A percentile compares a stretch with the other conserved stretches of the same genome.
Evolutionary conservation across 257 asterid species (phyloP).

Genomic region (Nicotiana tomentosiformis): DNA sequence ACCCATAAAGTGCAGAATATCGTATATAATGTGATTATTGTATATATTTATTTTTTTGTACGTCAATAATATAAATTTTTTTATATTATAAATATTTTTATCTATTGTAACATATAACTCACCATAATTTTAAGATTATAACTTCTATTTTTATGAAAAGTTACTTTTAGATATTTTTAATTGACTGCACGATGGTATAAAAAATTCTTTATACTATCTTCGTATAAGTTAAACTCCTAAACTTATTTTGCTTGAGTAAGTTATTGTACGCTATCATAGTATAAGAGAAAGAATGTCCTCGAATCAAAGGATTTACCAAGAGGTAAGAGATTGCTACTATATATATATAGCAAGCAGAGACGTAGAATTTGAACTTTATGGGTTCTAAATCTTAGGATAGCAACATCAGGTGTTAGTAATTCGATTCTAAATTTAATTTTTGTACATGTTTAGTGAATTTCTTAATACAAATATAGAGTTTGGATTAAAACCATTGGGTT

Average conservation of each 20-base stretch:
- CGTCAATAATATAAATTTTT: not conserved
- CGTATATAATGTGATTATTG: too few species aligned
- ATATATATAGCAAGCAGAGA: too few species aligned
- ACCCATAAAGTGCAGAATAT: too few species aligned
- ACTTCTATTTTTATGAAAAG: not conserved
- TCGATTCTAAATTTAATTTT: too few species aligned
- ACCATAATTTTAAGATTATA: not conserved
- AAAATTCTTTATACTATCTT: not conserved
- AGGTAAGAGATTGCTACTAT: not conserved
- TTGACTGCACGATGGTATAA: not conserved
- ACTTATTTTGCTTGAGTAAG: not conserved
- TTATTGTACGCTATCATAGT: not conserved
- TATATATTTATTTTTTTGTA: not conserved
- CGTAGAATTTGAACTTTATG: too few species aligned
- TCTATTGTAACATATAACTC: not conserved
- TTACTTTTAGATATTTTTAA: not conserved
- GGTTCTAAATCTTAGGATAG: too few species aligned
- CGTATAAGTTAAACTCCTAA: not conserved
- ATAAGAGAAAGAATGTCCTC: not conserved
- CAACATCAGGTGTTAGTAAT: too few species aligned
- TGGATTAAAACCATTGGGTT: too few species aligned
- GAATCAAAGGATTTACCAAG: not conserved
- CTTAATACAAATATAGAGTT: too few species aligned
- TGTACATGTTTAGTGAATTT: too few species aligned
- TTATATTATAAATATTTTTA: not conserved